Conservation (phyloP, 768 basidiomycete genomes). For the Suillus decipiens region DNA sequence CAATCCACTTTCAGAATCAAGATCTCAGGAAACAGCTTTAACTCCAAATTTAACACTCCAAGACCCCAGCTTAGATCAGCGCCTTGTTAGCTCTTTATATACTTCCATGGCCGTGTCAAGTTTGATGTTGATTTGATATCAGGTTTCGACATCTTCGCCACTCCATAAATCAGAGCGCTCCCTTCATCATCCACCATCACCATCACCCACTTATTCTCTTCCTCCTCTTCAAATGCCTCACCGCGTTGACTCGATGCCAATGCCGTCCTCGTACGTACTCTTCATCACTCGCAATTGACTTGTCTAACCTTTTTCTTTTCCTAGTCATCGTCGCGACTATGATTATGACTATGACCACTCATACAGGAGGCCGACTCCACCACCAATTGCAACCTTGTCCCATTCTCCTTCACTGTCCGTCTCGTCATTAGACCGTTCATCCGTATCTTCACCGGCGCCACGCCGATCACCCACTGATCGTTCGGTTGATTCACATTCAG, state of each 20-base stretch:
- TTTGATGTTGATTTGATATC: constrained; percentile 42
- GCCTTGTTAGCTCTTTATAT: constrained; percentile 38
- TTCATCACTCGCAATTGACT: constrained; percentile 19
- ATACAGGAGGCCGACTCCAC: constrained; percentile 45
- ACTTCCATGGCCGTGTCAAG: constrained; percentile 35
- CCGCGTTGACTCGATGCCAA: constrained; percentile 44
- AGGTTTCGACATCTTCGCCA: constrained; percentile 37
- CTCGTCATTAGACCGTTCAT: constrained; percentile 60
- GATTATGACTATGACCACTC: constrained; percentile 43
- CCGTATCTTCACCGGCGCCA: constrained; percentile 59
- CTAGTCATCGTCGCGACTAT: constrained; percentile 39
- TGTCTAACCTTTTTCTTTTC: constrained; percentile 26
- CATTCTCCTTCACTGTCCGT: constrained; percentile 64
- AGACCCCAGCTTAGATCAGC: constrained; percentile 34
- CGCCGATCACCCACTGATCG: constrained; percentile 41
- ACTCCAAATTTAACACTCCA: constrained; percentile 35
- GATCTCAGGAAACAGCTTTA: constrained; percentile 36
- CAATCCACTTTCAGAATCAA: constrained; percentile 26
- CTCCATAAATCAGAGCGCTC: constrained; percentile 40
- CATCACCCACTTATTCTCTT: constrained; percentile 19
- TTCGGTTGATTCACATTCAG: constrained; percentile 29
- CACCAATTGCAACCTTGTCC: constrained; percentile 50
- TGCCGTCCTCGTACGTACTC: constrained; percentile 36
- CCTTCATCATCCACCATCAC: constrained; percentile 16
- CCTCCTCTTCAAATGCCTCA: constrained; percentile 46